A percentile compares a stretch with the other conserved stretches of the same genome.
Conservation (phyloP, 2,329 filamentous ascomycete species). For the Pseudogymnoascus sp. region DNA sequence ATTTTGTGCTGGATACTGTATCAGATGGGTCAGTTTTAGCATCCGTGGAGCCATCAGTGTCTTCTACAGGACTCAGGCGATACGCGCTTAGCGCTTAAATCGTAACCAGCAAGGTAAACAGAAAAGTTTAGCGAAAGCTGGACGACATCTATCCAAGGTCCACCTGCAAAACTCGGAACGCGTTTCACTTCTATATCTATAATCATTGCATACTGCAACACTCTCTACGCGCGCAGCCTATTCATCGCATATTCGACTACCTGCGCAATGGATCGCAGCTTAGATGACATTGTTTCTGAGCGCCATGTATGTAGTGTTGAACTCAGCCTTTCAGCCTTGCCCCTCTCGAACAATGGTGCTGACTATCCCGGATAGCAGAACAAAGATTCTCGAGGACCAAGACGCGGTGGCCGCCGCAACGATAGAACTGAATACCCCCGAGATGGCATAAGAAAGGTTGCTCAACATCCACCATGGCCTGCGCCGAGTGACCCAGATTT, state of each 20-base stretch:
- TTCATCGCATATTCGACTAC: background rate
- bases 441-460: conserved; percentile 86
- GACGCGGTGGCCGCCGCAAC: conserved; percentile 26
- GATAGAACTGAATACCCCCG: conserved; percentile 49
- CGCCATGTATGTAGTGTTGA: conserved; percentile 40
- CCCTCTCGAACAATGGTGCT: background rate
- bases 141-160: conserved; percentile 5
- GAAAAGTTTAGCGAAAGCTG: conserved; percentile 6
- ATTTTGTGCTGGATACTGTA: background rate
- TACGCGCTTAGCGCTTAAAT: conserved; percentile 8
- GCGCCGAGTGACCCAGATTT: conserved; percentile 10
- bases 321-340: background rate
- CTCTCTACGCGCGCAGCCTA: background rate
- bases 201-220: conserved; percentile 1
- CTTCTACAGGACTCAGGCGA: background rate
- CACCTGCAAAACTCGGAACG: conserved; percentile 5
- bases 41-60: background rate
- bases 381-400: conserved; percentile 22
- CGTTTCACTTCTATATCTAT: background rate
- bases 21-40: background rate
- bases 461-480: background rate
- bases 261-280: conserved; percentile 49
- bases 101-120: conserved; percentile 7
- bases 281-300: conserved; percentile 56
- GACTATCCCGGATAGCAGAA: background rate